Conservation (phyloP, 805 yeast species). For the Wickerhamiella sorbophila region DNA sequence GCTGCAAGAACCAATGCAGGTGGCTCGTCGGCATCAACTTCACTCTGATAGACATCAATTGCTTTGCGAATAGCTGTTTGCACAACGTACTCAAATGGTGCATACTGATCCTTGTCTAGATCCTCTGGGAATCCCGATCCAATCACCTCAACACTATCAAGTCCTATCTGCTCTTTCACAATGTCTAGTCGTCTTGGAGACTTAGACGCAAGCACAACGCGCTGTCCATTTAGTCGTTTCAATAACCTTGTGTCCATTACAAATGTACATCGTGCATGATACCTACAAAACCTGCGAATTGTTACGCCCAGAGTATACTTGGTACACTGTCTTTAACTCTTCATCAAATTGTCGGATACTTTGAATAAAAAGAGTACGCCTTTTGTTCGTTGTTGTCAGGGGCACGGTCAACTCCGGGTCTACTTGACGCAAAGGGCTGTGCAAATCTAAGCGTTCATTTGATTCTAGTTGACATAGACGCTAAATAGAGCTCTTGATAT, state of each 20-base stretch:
- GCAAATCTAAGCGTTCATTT: too few species aligned
- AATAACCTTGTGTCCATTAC: not conserved
- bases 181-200: conserved; percentile 74
- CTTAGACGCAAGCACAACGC: conserved; percentile 59
- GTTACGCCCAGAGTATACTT: too few species aligned
- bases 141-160: conserved; percentile 28
- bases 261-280: too few species aligned
- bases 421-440: too few species aligned
- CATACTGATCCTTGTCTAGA: conserved; percentile 37
- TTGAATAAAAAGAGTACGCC: too few species aligned
- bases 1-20: conserved; percentile 38
- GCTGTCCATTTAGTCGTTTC: conserved; percentile 5
- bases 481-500: too few species aligned
- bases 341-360: too few species aligned
- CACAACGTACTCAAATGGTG: conserved; percentile 49
- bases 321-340: too few species aligned
- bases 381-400: too few species aligned
- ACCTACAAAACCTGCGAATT: too few species aligned
- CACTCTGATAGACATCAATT: conserved; percentile 35
- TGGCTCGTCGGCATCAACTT: conserved; percentile 24
- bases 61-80: conserved; percentile 61
- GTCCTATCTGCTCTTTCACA: conserved; percentile 34
- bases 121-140: conserved; percentile 69
- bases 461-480: too few species aligned
- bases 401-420: too few species aligned